phyloP scores from a whole-genome alignment of 2,329 filamentous ascomycete genomes.

The Aspergillus brasiliensis region DNA sequence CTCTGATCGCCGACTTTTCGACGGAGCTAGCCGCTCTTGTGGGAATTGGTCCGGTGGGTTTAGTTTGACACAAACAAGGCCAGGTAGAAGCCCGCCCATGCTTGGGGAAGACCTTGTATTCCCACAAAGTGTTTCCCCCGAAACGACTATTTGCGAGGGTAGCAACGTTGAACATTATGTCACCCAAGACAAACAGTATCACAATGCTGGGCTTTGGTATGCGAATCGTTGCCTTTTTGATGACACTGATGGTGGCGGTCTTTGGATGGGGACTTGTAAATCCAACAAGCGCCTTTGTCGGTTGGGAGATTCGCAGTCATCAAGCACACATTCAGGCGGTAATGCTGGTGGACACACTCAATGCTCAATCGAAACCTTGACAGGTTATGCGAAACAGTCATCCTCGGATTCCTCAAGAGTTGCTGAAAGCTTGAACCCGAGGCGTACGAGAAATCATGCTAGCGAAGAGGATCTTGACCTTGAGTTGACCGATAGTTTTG shows the following conservation, averaged over 20 bases:
- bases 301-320: conserved; percentile 16
- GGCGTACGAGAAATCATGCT: not conserved
- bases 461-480: conserved; percentile 52
- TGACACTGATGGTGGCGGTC: conserved; percentile 39
- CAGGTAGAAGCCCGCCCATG: conserved; percentile 76
- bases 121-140: conserved; percentile 78
- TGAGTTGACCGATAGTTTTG: conserved; percentile 81
- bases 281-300: conserved; percentile 17
- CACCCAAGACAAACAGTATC: conserved; percentile 52
- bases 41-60: conserved; percentile 24
- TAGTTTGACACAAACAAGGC: conserved; percentile 57
- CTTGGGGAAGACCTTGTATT: conserved; percentile 79
- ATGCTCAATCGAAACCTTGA: not conserved
- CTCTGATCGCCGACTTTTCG: conserved; percentile 21
- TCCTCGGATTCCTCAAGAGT: not conserved
- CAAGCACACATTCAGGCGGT: conserved; percentile 26
- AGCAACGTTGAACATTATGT: conserved; percentile 62
- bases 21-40: conserved; percentile 10
- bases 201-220: conserved; percentile 70
- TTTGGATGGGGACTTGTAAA: conserved; percentile 47
- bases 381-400: not conserved
- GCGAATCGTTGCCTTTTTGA: conserved; percentile 62
- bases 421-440: not conserved
- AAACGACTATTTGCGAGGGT: conserved; percentile 80
- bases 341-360: not conserved